These are phyloP conservation scores for Rhododendron kiyosumense DNA, from an alignment of 148 eudicot species.

Conservation along the genomic window DNA sequence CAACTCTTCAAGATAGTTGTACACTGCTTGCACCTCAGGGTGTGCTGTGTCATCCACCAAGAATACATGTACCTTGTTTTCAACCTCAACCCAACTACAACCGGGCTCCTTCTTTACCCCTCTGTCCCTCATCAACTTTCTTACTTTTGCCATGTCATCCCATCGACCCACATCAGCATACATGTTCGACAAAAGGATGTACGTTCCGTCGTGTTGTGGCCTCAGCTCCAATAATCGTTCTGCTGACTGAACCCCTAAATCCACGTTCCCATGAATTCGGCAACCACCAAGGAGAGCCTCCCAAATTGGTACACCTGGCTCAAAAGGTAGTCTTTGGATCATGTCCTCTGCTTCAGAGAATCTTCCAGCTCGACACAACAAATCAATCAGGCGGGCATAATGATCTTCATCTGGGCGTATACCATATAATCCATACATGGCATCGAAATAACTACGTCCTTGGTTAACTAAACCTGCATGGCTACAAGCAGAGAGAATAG, in stretches of 20 bases:
- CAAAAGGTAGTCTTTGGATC: constrained; percentile 41
- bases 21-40: constrained; percentile 52
- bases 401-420: constrained; percentile 59
- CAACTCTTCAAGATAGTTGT: constrained; percentile 45
- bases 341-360: constrained; percentile 50
- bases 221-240: constrained; percentile 35
- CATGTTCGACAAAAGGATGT: constrained; percentile 53
- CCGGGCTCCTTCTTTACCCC: constrained; percentile 72
- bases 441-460: constrained; percentile 42
- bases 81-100: constrained; percentile 68
- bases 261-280: constrained; percentile 45
- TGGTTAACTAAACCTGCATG: constrained; percentile 56
- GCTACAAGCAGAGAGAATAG: constrained; percentile 60
- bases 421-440: constrained; percentile 33
- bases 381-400: constrained; percentile 54
- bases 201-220: constrained; percentile 59
- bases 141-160: constrained; percentile 46
- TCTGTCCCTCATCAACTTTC: constrained; percentile 55
- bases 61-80: constrained; percentile 50
- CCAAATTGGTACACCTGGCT: constrained; percentile 48
- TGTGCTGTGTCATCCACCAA: constrained; percentile 54
- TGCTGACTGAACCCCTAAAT: constrained; percentile 51
- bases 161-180: constrained; percentile 51
- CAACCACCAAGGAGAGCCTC: constrained; percentile 68
- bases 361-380: constrained; percentile 57